A percentile compares a stretch with the other conserved stretches of the same genome.
Conservation (phyloP, 495 filamentous ascomycete genomes). For the Hypoxylon cercidicola region DNA sequence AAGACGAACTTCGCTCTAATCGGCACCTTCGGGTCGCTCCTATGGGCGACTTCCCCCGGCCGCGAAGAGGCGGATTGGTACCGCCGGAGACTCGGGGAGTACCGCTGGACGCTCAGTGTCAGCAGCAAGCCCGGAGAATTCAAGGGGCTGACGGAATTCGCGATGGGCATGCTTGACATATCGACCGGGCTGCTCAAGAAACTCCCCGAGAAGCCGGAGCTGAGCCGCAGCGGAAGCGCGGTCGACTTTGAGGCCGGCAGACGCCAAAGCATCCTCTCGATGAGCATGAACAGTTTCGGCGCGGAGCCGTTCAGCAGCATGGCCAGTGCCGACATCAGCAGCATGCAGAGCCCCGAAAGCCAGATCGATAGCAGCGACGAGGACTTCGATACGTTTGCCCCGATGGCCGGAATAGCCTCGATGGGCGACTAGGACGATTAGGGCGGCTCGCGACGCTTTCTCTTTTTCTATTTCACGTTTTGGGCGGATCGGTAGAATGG, state of each 20-base stretch:
- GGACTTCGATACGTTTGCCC: slow-evolving; percentile 48
- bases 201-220: slow-evolving; percentile 65
- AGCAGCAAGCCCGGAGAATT: slow-evolving; percentile 78
- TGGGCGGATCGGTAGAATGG: slow-evolving; percentile 28
- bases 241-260: slow-evolving; percentile 55
- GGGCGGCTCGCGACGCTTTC: slow-evolving; percentile 10
- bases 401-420: slow-evolving; percentile 42
- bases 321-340: slow-evolving; percentile 54
- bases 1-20: slow-evolving; percentile 85
- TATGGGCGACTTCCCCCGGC: slow-evolving; percentile 87
- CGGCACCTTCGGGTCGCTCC: slow-evolving; percentile 80
- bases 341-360: slow-evolving; percentile 56
- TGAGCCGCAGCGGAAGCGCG: slow-evolving; percentile 56
- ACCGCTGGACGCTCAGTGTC: slow-evolving; percentile 92
- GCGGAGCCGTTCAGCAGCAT: slow-evolving; percentile 44
- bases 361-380: slow-evolving; percentile 56
- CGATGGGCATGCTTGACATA: slow-evolving; percentile 77
- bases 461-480: slow-evolving; percentile 13
- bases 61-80: slow-evolving; percentile 98
- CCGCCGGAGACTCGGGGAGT: slow-evolving; percentile 82
- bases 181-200: slow-evolving; percentile 65
- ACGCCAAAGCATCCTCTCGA: slow-evolving; percentile 48
- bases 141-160: slow-evolving; percentile 74
- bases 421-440: slow-evolving; percentile 38
- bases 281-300: slow-evolving; percentile 36